phyloP scores from a whole-genome alignment of 2,329 filamentous ascomycete species.

The Aureobasidium sp. region DNA sequence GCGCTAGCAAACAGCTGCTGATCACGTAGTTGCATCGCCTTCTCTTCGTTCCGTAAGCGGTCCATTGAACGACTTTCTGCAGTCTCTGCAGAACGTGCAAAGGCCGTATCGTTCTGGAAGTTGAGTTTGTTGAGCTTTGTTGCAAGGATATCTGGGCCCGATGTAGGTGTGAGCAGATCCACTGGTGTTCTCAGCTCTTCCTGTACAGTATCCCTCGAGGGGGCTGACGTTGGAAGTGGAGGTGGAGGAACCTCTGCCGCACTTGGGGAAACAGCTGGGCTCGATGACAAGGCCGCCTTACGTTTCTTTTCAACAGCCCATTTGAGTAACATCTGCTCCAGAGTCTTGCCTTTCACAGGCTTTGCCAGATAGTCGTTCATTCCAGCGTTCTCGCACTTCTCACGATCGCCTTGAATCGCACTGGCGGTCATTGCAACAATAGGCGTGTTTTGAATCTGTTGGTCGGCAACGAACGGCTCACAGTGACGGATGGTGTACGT shows the following conservation, averaged over 20 bases:
- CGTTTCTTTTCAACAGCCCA: slow-evolving; percentile 50
- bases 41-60: slow-evolving; percentile 48
- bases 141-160: slow-evolving; percentile 6
- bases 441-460: slow-evolving; percentile 53
- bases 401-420: slow-evolving; percentile 67
- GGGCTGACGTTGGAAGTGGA: background rate
- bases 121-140: slow-evolving; percentile 29
- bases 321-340: slow-evolving; percentile 65
- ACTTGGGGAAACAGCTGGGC: background rate
- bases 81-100: slow-evolving; percentile 36
- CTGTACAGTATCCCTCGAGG: background rate
- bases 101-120: slow-evolving; percentile 31
- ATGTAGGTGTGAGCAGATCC: background rate
- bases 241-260: background rate
- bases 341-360: slow-evolving; percentile 60
- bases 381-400: slow-evolving; percentile 65
- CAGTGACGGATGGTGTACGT: slow-evolving; percentile 67
- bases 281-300: slow-evolving; percentile 20
- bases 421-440: slow-evolving; percentile 79
- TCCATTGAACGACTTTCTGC: slow-evolving; percentile 41
- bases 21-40: slow-evolving; percentile 47
- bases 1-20: slow-evolving; percentile 48
- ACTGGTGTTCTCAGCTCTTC: background rate
- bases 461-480: slow-evolving; percentile 54
- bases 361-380: slow-evolving; percentile 72